Base-by-base conservation (phyloP, 306 rosid species). In the Alnus rubra region DNA sequence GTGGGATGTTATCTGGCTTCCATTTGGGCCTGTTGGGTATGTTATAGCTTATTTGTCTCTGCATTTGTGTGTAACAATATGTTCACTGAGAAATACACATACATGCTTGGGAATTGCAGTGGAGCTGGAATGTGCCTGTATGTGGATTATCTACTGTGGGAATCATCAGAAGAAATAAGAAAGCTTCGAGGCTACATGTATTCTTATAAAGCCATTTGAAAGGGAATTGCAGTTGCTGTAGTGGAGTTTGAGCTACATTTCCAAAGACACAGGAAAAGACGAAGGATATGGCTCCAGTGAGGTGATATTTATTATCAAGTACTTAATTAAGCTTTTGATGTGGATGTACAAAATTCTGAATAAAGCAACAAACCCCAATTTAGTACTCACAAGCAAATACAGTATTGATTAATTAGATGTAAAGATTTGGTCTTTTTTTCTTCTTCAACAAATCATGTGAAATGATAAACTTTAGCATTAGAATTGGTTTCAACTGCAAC, bases 1-100 rank as follows among this genome's bases (percentile, higher is more conserved):
- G 56, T 95, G 98, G 98, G 97, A 93, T 81, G 87, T 88, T 71
- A 83, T 93, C 77, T 95, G 98, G 98, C 91, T 90, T 62, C 98
- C 98, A 65, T 74, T 90, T 70, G 98, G 98, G 44, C 94, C 98
- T n/a, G 81, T 93, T 75, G 28, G 94, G 97, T 93, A 88, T 47
- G 81, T 49, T 64, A 52, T 77, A 59, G 30, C 49, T 9, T n/a
- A 18, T 49, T 2, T 83, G 47, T 47, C 74, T 82, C 11, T 30
- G 2, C 60, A 58, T 83, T 78, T 77, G 14, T 76, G 74, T 48
- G 48, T 77, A 70, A 78, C 80, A 78, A 12, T 7, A 18, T 14
- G 14, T 45, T 74, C 75, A 49, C 74, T 63, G 19, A 73, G 56
- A 49, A 55, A 47, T 9, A 67, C 77, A 8, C 55, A 11, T 75